These are phyloP conservation scores for Rhodosporidiobolus odoratus DNA, from an alignment of 768 basidiomycete genomes.

Conservation along the genomic window DNA sequence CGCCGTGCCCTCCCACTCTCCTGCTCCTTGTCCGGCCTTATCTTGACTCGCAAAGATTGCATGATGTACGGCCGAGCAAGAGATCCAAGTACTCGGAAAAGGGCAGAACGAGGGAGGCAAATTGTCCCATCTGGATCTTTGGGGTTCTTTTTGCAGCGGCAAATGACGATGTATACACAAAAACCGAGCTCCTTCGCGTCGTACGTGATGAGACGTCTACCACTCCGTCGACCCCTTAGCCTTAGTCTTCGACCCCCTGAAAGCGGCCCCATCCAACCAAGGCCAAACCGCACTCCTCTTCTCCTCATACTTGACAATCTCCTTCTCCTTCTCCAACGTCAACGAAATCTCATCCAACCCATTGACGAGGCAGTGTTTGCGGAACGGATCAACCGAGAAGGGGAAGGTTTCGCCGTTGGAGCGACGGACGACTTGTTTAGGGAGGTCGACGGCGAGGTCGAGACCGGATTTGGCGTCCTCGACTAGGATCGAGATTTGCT, in stretches of 20 bases:
- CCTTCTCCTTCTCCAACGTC: slow-evolving; percentile 70
- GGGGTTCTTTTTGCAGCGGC: no score
- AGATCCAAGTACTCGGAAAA: no score
- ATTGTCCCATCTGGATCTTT: no score
- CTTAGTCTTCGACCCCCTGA: neutral
- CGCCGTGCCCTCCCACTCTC: no score
- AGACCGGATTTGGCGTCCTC: slow-evolving; percentile 69
- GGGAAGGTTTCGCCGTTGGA: slow-evolving; percentile 62
- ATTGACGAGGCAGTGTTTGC: slow-evolving; percentile 86
- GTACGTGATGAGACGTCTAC: no score
- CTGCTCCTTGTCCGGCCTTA: no score
- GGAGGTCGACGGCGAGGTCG: slow-evolving; percentile 77
- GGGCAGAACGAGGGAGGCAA: no score
- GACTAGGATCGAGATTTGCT: slow-evolving; percentile 65
- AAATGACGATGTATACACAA: no score
- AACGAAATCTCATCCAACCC: slow-evolving; percentile 94
- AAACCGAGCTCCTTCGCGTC: no score
- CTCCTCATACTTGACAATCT: slow-evolving; percentile 75
- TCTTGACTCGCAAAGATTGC: no score
- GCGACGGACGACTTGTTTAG: slow-evolving; percentile 66
- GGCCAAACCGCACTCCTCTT: slow-evolving; percentile 75
- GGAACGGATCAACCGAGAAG: slow-evolving; percentile 83
- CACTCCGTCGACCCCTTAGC: neutral
- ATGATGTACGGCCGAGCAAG: no score
- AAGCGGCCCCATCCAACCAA: slow-evolving; percentile 73